Base-by-base conservation (phyloP, 805 yeast genomes). In the Trichomonascus vanleenenianus region DNA sequence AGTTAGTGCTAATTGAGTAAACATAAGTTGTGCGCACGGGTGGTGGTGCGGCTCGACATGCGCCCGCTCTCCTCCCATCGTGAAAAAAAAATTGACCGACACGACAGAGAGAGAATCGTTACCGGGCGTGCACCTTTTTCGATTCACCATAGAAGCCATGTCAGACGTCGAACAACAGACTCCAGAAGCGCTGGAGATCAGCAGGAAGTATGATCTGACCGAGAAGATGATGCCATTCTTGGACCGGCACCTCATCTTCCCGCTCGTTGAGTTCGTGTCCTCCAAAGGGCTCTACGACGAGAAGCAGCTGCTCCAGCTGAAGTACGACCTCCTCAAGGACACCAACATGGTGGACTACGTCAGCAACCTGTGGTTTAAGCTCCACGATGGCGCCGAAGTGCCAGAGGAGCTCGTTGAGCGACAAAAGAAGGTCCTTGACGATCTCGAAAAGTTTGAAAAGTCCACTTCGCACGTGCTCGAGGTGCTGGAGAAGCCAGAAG, bases 181-280 rank as follows among this genome's bases (percentile, higher is more conserved):
- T 8, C 27, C 27, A 22, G 27, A 22, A 8, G 27, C 27, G 27
- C 27, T 42, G 35, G 40, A 42, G 19, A 35, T 36, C 35, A 36
- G 33, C 30, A 20, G 70, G 50, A 58, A 72, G 52, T 74, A 73
- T 60, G 83, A 79, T 54, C 62, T 79, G 57, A 74, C 82, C 8
- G 65, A 66, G 43, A 72, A 73, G 60, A 61, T 80, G 50, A 64
- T 75, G 50, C 78, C 78, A 38, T 80, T 76, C 56, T 62, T 81
- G 55, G 86, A 81, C 63, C 71, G 83, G 50, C 83, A 78, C 55
- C 63, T 81, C 59, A 66, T 73, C 46, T 76, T 72, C 50, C 78
- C 78, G 39, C 60, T 79, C 53, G 60, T 76, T 27, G 78, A 74
- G 57, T 71, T 70, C 39, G 65, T 72, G 42, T 67, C 70, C 30